Conservation (phyloP, 129 eudicot genomes). For the Chrysanthemum makinoi region DNA sequence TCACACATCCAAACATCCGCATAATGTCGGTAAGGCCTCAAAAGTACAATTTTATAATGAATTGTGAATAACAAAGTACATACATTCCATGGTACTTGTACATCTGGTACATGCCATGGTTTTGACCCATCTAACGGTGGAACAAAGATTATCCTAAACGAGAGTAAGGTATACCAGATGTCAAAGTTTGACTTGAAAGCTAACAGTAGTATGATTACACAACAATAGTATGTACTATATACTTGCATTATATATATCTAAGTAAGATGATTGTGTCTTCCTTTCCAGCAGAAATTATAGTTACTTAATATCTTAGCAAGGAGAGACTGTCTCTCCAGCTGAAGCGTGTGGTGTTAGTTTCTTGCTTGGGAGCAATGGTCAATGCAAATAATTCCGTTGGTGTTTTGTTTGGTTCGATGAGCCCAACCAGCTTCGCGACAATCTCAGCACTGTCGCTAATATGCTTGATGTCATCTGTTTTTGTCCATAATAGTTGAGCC, state of each 20-base stretch:
- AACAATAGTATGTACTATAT: not conserved
- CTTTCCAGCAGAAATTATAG: not conserved
- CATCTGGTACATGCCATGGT: constrained; percentile 8
- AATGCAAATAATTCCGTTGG: constrained; percentile 74
- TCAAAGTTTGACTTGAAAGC: not conserved
- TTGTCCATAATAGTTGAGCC: constrained; percentile 55
- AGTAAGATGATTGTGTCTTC: not conserved
- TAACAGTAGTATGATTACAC: not conserved
- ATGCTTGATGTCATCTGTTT: constrained; percentile 56
- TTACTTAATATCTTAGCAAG: constrained; percentile 30
- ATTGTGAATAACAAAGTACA: constrained; percentile 1
- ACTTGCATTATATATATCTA: no score
- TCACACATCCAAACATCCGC: not conserved
- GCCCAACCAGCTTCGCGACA: constrained; percentile 67
- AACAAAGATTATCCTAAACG: not conserved
- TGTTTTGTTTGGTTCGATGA: constrained; percentile 38
- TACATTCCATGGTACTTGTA: constrained; percentile 3
- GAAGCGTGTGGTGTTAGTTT: constrained; percentile 29
- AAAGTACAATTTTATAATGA: constrained; percentile 1
- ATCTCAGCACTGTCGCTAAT: constrained; percentile 71
- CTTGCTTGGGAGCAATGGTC: constrained; percentile 40
- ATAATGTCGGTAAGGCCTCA: not conserved
- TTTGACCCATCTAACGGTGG: not conserved
- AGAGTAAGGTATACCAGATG: not conserved
- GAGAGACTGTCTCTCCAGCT: constrained; percentile 54